Evolutionary conservation across 805 yeast species (phyloP).

Genomic region (Kuraishia hungarica): DNA sequence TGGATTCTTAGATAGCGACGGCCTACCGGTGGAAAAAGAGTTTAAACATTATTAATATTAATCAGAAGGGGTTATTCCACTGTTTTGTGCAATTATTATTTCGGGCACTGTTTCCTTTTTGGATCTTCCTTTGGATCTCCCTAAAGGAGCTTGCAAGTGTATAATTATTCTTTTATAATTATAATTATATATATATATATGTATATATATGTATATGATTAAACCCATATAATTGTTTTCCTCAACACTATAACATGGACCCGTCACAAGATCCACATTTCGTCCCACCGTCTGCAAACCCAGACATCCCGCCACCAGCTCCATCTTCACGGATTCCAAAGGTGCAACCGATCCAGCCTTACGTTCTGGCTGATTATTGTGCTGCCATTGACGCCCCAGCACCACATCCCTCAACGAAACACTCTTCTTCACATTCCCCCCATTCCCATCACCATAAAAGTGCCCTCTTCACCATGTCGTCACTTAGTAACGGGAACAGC

Average conservation of each 20-base stretch:
- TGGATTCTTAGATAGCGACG: neutral
- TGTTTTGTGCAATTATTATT: too few species aligned
- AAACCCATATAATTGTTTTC: too few species aligned
- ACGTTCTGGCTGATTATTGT: slow-evolving; percentile 68
- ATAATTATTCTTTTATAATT: too few species aligned
- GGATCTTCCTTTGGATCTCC: too few species aligned
- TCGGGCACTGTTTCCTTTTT: too few species aligned
- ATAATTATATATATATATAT: too few species aligned
- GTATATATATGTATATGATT: neutral
- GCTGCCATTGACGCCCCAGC: slow-evolving; percentile 64
- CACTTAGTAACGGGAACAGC: neutral
- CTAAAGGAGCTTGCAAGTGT: too few species aligned
- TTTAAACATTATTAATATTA: too few species aligned
- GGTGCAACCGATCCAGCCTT: slow-evolving; percentile 69
- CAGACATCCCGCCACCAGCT: slow-evolving; percentile 54
- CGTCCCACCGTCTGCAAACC: slow-evolving; percentile 71
- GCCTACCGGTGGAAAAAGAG: neutral
- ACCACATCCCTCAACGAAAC: slow-evolving; percentile 12
- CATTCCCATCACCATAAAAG: neutral
- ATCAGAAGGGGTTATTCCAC: too few species aligned
- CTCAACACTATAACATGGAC: slow-evolving; percentile 55
- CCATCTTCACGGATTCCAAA: slow-evolving; percentile 65
- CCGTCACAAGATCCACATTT: slow-evolving; percentile 90
- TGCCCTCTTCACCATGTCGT: neutral
- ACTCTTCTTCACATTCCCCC: slow-evolving; percentile 18